Evolutionary conservation across 768 basidiomycete species (phyloP).

Genomic region (Lentinula sp.): DNA sequence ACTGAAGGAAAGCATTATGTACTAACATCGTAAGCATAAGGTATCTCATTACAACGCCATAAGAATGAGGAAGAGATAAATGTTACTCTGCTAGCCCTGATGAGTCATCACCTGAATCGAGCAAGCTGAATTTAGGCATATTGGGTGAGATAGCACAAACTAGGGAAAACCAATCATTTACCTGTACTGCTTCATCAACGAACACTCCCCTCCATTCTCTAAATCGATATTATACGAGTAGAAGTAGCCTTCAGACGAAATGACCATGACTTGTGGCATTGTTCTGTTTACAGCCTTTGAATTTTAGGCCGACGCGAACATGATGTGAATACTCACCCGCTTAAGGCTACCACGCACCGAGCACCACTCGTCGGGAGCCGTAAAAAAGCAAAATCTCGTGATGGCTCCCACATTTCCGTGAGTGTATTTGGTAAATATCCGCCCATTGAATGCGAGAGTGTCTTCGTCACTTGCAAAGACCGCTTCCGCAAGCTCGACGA

Average conservation of each 20-base stretch:
- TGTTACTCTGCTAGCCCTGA: background rate
- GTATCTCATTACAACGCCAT: background rate
- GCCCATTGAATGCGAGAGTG: slow-evolving; percentile 71
- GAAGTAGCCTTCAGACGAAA: slow-evolving; percentile 92
- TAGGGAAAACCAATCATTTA: slow-evolving; percentile 17
- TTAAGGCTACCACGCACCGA: slow-evolving; percentile 84
- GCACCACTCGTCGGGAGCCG: slow-evolving; percentile 75
- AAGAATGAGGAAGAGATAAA: background rate
- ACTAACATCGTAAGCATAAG: background rate
- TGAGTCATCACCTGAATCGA: slow-evolving; percentile 1
- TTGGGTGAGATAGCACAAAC: background rate
- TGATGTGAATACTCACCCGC: slow-evolving; percentile 52
- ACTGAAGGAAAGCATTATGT: background rate
- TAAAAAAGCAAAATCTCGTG: slow-evolving; percentile 89
- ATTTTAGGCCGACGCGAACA: background rate
- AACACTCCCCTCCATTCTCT: slow-evolving; percentile 93
- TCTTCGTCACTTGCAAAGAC: slow-evolving; percentile 71
- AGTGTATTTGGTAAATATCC: slow-evolving; percentile 84
- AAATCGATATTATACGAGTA: slow-evolving; percentile 95
- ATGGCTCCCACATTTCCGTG: slow-evolving; percentile 96
- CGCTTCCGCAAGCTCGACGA: slow-evolving; percentile 44
- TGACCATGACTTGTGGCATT: slow-evolving; percentile 95
- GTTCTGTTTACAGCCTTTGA: slow-evolving; percentile 41
- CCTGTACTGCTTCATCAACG: slow-evolving; percentile 92
- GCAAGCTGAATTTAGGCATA: background rate